A percentile compares a stretch with the other conserved stretches of the same genome.
phyloP scores from a whole-genome alignment of 1,139 yeast genomes.

The Sugiyamaella pinicola region DNA sequence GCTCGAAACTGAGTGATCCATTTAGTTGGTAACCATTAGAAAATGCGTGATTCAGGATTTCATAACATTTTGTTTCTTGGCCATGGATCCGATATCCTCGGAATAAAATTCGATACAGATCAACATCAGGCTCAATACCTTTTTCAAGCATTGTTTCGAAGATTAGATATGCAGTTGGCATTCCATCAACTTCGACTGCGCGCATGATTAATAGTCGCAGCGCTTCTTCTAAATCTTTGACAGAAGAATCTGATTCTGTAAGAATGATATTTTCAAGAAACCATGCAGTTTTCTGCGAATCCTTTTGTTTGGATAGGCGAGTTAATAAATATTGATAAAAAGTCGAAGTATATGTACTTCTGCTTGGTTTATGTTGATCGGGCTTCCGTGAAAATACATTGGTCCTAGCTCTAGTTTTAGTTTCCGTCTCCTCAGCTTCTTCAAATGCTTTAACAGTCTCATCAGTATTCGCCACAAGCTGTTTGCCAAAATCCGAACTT shows the following conservation, averaged over 20 bases:
- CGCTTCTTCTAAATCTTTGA: slow-evolving; percentile 21
- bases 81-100: slow-evolving; percentile 34
- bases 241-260: slow-evolving; percentile 12
- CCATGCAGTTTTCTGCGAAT: slow-evolving; percentile 26
- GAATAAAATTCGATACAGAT: slow-evolving; percentile 28
- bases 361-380: not conserved
- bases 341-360: slow-evolving; percentile 19
- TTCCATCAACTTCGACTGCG: slow-evolving; percentile 34
- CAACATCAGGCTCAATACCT: slow-evolving; percentile 26
- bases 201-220: slow-evolving; percentile 28
- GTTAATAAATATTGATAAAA: slow-evolving; percentile 27
- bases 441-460: slow-evolving; percentile 20
- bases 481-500: slow-evolving; percentile 30
- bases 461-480: slow-evolving; percentile 30
- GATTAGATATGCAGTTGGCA: slow-evolving; percentile 30
- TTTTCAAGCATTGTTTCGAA: slow-evolving; percentile 31
- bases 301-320: slow-evolving; percentile 22
- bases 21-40: slow-evolving; percentile 23
- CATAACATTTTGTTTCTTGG: slow-evolving; percentile 33
- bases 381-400: too few relatives aligned
- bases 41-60: slow-evolving; percentile 28
- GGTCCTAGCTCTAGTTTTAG: too few relatives aligned
- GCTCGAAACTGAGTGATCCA: slow-evolving; percentile 27
- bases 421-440: slow-evolving; percentile 4
- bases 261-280: slow-evolving; percentile 27